phyloP scores from a whole-genome alignment of 2,329 filamentous ascomycete species.

The Diaporthe capsici region DNA sequence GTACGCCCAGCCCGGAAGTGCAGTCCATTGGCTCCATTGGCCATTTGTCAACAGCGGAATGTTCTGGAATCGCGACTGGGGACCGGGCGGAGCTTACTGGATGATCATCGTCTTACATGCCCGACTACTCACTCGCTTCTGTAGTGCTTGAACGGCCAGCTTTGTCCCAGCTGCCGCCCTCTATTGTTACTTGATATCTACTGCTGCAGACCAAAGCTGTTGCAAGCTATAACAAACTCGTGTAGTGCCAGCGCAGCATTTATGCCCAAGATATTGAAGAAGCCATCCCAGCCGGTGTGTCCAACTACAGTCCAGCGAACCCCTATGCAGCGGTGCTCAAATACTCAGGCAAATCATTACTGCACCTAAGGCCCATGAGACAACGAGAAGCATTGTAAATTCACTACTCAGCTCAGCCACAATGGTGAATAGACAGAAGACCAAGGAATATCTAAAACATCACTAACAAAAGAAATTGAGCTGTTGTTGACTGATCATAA shows the following conservation, averaged over 20 bases:
- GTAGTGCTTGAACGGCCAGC: neutral
- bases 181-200: neutral
- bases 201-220: no score
- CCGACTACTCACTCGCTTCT: neutral
- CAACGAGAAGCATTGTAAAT: no score
- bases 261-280: neutral
- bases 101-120: neutral
- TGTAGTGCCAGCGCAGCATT: no score
- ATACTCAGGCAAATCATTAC: neutral
- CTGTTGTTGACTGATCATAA: no score
- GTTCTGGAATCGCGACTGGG: constrained; percentile 37
- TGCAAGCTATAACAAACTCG: no score
- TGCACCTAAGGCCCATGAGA: no score
- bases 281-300: neutral
- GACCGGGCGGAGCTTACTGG: neutral
- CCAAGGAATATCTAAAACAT: no score
- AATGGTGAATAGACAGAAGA: no score
- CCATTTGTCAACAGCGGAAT: constrained; percentile 40
- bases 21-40: constrained; percentile 1
- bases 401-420: no score
- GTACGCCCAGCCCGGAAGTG: neutral
- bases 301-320: neutral
- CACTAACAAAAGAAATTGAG: no score
- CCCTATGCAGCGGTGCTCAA: neutral
- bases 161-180: neutral